Base-by-base conservation (phyloP, 768 basidiomycete genomes). In the Pisolithus albus region DNA sequence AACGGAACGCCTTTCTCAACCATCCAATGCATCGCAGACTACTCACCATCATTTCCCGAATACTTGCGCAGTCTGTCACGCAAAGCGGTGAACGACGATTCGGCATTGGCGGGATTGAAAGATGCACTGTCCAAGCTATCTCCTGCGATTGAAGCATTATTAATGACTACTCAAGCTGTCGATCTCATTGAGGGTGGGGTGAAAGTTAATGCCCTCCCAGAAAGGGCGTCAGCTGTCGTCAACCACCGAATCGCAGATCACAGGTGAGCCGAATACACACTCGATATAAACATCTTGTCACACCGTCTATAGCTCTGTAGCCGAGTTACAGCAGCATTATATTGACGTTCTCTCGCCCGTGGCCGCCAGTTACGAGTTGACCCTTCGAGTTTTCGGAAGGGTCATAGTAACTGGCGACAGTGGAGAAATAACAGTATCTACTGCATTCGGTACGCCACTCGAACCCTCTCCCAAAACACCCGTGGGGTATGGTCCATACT, bases 141-240 rank as follows among this genome's bases (percentile, higher is more conserved):
- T 39, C 64, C 62, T 1, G 13, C 61, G 7, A 70, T 72, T 51
- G 72, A 71, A 49, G 79, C 76, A 52, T 57, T 81, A 26, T 67
- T 81, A 3, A 73, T 77, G 23, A 88, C 84, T 4, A 88, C 88
- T 0, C 85, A 88, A 64, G 88, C 88, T 1, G 75, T 83, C 46
- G 87, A 89, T 59, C 59, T 91, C 19, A 73, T 80, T 38, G 67
- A 72, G 32, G 80, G 80, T 28, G 82, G 81, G 13, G 77, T 81
- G n/a, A 86, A 87, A 66, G 73, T 74, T 28, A 90, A 90, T 61
- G 86, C 87, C 19, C 75, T 92, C 18, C 88, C 88, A 0, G 87
- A 89, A 65, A 72, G 69, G 53, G 82, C 78, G 5, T 79, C 71
- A 62, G 81, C 80, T 5, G 63, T 88, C 18, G 77, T 88, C 42